Base-by-base conservation (phyloP, 2,329 filamentous ascomycete genomes). In the Nigrospora sphaerica region DNA sequence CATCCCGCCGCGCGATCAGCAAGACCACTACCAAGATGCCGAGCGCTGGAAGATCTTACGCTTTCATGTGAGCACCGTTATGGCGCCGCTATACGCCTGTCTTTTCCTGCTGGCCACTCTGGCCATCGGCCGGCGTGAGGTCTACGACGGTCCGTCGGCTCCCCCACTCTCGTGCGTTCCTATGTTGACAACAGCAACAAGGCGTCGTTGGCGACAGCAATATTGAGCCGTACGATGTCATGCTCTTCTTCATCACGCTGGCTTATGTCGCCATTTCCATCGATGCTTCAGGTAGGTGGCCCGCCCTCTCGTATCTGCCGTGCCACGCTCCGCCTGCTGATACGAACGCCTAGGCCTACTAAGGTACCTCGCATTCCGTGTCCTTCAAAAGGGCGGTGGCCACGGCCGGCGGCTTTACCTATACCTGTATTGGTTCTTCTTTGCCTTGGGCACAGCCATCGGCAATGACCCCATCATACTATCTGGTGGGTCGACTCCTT, bases 251-350 rank as follows among this genome's bases (percentile, higher is more conserved):
- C 65, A 69, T 88, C 37, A 85, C 83, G 0, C 61, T 87, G 38
- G 84, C 85, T 3, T 89, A 88, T 55, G 87, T 88, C 49, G 85
- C 85, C 39, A 86, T 88, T 40, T 88, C 84, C 0, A 86, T 88
- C 49, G 85, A 88, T 53, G 84, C 85, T 4, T 88, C 85, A 0
- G 85, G 85, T 14, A 44, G 31, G 33, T 32, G 5, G 31, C 23
- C 23, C 23, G 23, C 23, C 23, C 23, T 28, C 23, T 10, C 5
- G 2, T 6, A 7, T 28, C 23, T 28, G 10, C 7, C 19, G n/a
- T n/a, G n/a, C 23, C 23, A 28, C 10, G 23, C 7, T 10, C 23
- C 23, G 14, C 12, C 13, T 32, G 19, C 42, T 44, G 28, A 44
- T 14, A 14, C 7, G 3, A 4, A 6, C 19, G 6, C 42, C 9